phyloP scores from a whole-genome alignment of 495 filamentous ascomycete genomes.

The Collariella sp. region DNA sequence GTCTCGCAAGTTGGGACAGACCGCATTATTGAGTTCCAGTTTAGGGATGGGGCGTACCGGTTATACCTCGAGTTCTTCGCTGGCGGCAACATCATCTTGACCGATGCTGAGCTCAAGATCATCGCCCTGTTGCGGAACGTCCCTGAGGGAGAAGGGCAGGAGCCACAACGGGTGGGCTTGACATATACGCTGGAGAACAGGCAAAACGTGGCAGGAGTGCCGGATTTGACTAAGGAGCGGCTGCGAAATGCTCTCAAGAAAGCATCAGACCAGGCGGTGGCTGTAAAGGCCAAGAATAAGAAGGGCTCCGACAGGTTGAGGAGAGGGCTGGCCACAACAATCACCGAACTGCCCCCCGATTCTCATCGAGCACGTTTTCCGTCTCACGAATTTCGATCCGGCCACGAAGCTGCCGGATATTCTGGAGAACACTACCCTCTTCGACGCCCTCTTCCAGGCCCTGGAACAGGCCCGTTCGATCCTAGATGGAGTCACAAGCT shows the following conservation, averaged over 20 bases:
- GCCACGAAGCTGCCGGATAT: conserved; percentile 57
- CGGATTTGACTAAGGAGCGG: conserved; percentile 62
- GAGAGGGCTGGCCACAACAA: conserved; percentile 68
- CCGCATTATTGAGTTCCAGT: conserved; percentile 82
- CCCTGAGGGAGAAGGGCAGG: conserved; percentile 58
- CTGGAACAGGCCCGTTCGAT: conserved; percentile 60
- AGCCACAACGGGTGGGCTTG: conserved; percentile 66
- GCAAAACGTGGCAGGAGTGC: conserved; percentile 70
- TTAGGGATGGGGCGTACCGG: conserved; percentile 81
- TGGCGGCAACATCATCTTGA: conserved; percentile 82
- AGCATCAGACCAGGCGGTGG: conserved; percentile 40
- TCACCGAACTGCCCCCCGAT: conserved; percentile 81
- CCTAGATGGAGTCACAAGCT: conserved; percentile 51
- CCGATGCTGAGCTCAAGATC: conserved; percentile 70
- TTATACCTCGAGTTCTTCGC: conserved; percentile 95
- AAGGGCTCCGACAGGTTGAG: conserved; percentile 64
- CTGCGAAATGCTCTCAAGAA: conserved; percentile 60
- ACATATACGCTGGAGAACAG: conserved; percentile 73
- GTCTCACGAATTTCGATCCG: conserved; percentile 56
- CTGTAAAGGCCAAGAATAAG: conserved; percentile 69
- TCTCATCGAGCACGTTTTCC: conserved; percentile 78
- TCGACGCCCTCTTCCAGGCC: conserved; percentile 54
- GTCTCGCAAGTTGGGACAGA: conserved; percentile 86
- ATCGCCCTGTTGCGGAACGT: conserved; percentile 76
- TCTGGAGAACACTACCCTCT: conserved; percentile 51